Conservation (phyloP, 345 rosid species). For the Gossypium stocksii region DNA sequence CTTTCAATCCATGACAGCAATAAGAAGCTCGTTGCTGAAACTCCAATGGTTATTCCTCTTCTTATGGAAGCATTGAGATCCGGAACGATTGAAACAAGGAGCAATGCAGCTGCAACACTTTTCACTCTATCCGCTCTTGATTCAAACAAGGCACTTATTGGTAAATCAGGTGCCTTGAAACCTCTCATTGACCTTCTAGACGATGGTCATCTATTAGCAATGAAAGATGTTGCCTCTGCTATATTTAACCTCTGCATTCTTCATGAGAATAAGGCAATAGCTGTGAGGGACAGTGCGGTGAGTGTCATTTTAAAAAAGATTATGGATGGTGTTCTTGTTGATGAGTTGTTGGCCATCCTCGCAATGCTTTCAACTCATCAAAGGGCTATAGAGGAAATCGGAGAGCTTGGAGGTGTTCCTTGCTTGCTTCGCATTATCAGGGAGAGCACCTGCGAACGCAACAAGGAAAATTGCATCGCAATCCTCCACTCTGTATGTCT, state of each 20-base stretch:
- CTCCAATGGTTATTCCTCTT: constrained; percentile 63
- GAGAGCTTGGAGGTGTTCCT: constrained; percentile 64
- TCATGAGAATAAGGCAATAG: constrained; percentile 78
- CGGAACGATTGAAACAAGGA: constrained; percentile 62
- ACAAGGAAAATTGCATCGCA: constrained; percentile 83
- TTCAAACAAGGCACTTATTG: constrained; percentile 74
- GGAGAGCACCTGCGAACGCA: constrained; percentile 73
- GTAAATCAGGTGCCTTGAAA: constrained; percentile 69
- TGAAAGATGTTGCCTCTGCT: constrained; percentile 94
- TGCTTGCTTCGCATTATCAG: constrained; percentile 63
- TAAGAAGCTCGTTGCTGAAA: constrained; percentile 85
- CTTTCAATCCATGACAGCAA: constrained; percentile 88
- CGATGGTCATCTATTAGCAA: constrained; percentile 68
- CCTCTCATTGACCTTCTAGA: constrained; percentile 74
- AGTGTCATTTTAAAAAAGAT: constrained; percentile 65
- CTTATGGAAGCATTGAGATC: constrained; percentile 65
- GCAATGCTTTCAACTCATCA: constrained; percentile 81
- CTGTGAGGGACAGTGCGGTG: constrained; percentile 80
- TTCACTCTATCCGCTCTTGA: constrained; percentile 90
- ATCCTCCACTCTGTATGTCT: constrained; percentile 65
- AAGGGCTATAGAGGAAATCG: constrained; percentile 68
- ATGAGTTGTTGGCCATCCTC: constrained; percentile 79
- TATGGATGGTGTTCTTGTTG: constrained; percentile 56
- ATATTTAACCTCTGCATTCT: constrained; percentile 69
- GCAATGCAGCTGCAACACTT: constrained; percentile 94